Percentiles rank a stretch among this genome's conserved stretches.
Conservation (phyloP, 768 basidiomycete species). For the Macrolepiota fuliginosa region DNA sequence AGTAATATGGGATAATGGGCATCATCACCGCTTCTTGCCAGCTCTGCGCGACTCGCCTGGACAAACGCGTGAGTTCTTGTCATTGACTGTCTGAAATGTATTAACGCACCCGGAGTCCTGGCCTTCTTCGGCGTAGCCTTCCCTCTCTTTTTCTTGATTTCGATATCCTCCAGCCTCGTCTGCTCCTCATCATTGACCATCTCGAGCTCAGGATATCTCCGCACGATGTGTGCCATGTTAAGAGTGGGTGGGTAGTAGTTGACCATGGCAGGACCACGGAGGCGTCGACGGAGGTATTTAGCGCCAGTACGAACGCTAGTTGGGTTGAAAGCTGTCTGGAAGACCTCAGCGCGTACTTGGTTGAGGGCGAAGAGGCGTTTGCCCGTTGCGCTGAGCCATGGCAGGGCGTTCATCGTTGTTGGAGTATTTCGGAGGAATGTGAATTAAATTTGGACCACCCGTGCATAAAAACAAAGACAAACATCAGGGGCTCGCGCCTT, state of each 20-base stretch:
- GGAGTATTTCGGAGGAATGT: background rate
- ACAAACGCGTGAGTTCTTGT: background rate
- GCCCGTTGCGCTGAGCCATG: slow-evolving; percentile 7
- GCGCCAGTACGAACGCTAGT: slow-evolving; percentile 78
- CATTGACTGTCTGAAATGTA: background rate
- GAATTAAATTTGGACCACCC: background rate
- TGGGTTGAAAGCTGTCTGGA: slow-evolving; percentile 90
- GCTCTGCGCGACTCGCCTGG: slow-evolving; percentile 7
- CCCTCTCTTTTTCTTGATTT: slow-evolving; percentile 67
- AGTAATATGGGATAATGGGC: background rate
- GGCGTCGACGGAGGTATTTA: slow-evolving; percentile 81
- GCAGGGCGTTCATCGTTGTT: slow-evolving; percentile 19
- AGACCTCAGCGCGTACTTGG: slow-evolving; percentile 68
- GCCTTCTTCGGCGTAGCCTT: slow-evolving; percentile 85
- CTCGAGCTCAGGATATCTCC: slow-evolving; percentile 53
- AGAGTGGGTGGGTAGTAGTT: slow-evolving; percentile 75
- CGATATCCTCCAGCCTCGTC: slow-evolving; percentile 66
- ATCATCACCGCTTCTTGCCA: slow-evolving; percentile 6
- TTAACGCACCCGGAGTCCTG: slow-evolving; percentile 53
- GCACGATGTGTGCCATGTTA: slow-evolving; percentile 49
- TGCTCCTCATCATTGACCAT: slow-evolving; percentile 66
- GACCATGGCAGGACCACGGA: slow-evolving; percentile 85
- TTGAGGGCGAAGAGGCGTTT: slow-evolving; percentile 56
- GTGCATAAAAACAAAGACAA: background rate
- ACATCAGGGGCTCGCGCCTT: background rate